Evolutionary conservation across 257 asterid genomes (phyloP).

Genomic region (Voacanga thouarsii): DNA sequence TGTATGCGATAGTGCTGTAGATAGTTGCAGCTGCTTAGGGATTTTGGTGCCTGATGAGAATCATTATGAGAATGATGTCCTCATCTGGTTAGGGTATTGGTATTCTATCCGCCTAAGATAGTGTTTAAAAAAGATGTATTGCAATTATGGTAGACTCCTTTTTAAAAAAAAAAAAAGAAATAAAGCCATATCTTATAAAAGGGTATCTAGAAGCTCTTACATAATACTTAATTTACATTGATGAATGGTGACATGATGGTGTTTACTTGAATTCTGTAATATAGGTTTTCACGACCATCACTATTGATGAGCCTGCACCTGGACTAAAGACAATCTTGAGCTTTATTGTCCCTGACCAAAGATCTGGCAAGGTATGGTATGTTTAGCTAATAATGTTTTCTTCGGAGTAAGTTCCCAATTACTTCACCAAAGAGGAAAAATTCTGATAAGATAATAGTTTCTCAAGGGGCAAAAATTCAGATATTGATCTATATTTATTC

Average conservation of each 20-base stretch:
- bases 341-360: constrained; percentile 82
- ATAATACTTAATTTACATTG: not conserved
- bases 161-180: not conserved
- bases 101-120: not conserved
- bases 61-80: not conserved
- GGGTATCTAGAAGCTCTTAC: not conserved
- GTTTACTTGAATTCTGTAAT: constrained; percentile 6
- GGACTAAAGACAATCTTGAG: constrained; percentile 89
- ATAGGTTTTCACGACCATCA: constrained; percentile 72
- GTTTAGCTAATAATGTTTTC: not conserved
- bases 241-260: not conserved
- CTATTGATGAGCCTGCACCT: constrained; percentile 88
- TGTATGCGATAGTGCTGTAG: not conserved
- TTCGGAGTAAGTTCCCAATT: not conserved
- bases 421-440: not conserved
- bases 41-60: not conserved
- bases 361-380: constrained; percentile 76
- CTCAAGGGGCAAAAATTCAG: not conserved
- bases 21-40: not conserved
- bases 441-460: not conserved
- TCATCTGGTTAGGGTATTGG: not conserved
- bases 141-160: not conserved
- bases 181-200: not conserved
- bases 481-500: constrained; percentile 9
- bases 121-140: not conserved